Evolutionary conservation across 805 yeast species (phyloP), one percentile per base, ranked within the genome.

Genomic region (Zygotorulaspora sp.): DNA sequence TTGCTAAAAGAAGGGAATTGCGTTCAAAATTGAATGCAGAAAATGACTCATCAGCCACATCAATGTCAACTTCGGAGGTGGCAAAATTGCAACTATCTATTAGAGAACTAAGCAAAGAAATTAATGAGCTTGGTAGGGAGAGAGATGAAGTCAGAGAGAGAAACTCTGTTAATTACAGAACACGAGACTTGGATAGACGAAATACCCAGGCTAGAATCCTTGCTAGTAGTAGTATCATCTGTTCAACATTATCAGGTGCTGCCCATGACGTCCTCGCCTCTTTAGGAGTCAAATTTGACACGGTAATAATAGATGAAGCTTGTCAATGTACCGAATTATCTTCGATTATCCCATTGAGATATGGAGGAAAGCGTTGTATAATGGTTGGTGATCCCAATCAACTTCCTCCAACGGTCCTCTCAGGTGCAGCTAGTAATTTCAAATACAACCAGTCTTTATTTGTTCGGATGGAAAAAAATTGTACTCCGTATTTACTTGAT

Each of bases 351-450:
- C 98, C 98, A 0, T 67, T 92, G 47, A 70, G 95, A 53, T 92
- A 89, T 58, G 97, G 97, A 1, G 84, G 94, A 52, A 79, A 73
- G 43, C 77, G 79, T 38, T 90, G 97, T 65, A 82, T 92, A 33
- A 83, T 92, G 95, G 98, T 92, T 31, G 98, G 98, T 59, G 98
- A 92, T 66, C 97, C 97, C 2, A 89, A 92, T 58, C 98, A 92
- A 65, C 71, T 92, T 45, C 98, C 98, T 0, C 98, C 98, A 0
- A 90, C 98, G 0, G 97, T 90, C 8, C 64, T 92, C 13, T 90
- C 97, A 0, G 88, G 83, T 50, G 81, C 78, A 10, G 97, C 98
- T 1, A 81, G 94, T 1, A 68, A 75, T 4, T 75, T 70, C 50
- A 76, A 77, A 29, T 92, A 92, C 55, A 96, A 90, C 47, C 96